Evolutionary conservation across 352 stramenopile genomes (phyloP), one percentile per base, ranked within the genome.

Genomic region (Globisporangium paroecandrum): DNA sequence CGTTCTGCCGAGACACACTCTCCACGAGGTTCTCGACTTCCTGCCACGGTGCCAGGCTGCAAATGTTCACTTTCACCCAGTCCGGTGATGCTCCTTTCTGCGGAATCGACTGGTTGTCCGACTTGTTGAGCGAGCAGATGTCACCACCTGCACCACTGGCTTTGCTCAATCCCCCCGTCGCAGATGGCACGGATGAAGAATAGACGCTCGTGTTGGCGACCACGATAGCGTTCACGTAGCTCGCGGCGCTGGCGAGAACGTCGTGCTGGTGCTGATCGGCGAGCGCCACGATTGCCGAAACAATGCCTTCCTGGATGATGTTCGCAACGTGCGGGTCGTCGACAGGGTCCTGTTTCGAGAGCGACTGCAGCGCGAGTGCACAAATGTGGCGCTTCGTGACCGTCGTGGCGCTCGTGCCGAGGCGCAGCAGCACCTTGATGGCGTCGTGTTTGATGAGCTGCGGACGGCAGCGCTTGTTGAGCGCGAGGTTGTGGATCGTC

Each of bases 401-500:
- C 1, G 76, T 74, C 34, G 73, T 66, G 2, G 81, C 73, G 32
- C 38, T 84, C 13, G 75, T 81, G 1, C 74, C 81, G 20, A 93
- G 74, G 1, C 75, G 73, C 18, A 93, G 66, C 18, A 93, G 70
- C 41, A 78, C 76, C 63, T 89, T 90, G n/a, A 93, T 82, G n/a
- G 77, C 87, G 60, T 95, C 83, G 65, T 91, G 70, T 70, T 89
- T 87, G 71, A 93, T 81, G 29, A 95, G 63, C 29, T 91, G 80
- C 63, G 78, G 69, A 25, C 87, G 83, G 65, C 78, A 89, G 29
- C 80, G 83, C 29, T 70, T 73, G 63, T 87, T 72, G 27, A 76
- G 68, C 34, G 82, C 77, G 18, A 93, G 70, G 70, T 90, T 95
- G 69, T 89, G 76, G 24, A 95, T 64, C 24, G 83, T 70, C 24